Conservation (phyloP, 2,329 filamentous ascomycete genomes). For the Penicillium sp. region DNA sequence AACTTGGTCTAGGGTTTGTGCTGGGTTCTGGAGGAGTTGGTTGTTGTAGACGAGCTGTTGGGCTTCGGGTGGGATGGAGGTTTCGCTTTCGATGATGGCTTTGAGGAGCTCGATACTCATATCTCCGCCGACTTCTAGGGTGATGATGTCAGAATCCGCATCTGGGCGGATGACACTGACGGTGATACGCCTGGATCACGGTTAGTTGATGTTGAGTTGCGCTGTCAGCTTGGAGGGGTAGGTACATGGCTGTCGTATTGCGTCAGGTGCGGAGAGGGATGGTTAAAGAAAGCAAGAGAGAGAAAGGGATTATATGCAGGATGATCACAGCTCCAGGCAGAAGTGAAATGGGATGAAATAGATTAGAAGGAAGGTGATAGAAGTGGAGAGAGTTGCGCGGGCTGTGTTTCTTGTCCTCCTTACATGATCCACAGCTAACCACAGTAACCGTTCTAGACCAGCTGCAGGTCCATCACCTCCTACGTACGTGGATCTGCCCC, state of each 20-base stretch:
- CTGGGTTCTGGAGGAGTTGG: conserved; percentile 71
- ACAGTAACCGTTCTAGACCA: conserved; percentile 3
- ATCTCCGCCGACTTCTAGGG: conserved; percentile 76
- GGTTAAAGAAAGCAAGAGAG: neutral
- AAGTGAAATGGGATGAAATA: neutral
- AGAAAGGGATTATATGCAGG: neutral
- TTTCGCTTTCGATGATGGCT: conserved; percentile 83
- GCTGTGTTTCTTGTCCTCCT: neutral
- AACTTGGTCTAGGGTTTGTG: conserved; percentile 77
- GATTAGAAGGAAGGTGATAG: neutral
- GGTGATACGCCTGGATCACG: conserved; percentile 71
- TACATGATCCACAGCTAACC: neutral
- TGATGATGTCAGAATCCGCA: conserved; percentile 72
- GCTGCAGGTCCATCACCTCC: conserved; percentile 2
- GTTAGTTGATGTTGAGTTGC: neutral
- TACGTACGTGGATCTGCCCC: neutral
- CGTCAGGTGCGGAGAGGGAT: neutral
- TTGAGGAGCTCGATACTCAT: conserved; percentile 85
- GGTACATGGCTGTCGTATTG: conserved; percentile 3
- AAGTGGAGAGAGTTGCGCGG: conserved; percentile 1
- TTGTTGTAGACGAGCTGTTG: conserved; percentile 93
- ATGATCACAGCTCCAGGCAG: neutral
- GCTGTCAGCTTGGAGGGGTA: neutral
- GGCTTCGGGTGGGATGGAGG: conserved; percentile 66
- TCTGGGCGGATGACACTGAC: conserved; percentile 79